These are phyloP conservation scores for Zygosaccharomyces pseudorouxii DNA, from an alignment of 805 yeast species.

Conservation along the genomic window DNA sequence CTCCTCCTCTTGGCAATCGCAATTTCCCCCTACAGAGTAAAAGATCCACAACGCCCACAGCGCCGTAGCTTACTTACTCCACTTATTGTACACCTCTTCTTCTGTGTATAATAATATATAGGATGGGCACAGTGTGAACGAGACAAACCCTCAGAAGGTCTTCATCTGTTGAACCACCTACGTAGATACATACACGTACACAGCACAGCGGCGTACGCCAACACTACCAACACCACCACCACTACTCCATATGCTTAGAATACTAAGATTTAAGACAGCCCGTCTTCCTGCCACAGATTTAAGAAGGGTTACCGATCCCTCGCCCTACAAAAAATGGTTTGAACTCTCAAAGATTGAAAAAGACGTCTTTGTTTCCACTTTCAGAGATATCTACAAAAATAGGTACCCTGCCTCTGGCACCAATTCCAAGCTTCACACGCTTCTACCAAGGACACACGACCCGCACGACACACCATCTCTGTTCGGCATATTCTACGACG, in stretches of 20 bases:
- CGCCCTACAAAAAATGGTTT: conserved; percentile 26
- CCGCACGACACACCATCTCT: conserved; percentile 31
- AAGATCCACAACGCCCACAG: not conserved
- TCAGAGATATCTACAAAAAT: conserved; percentile 24
- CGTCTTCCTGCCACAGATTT: not conserved
- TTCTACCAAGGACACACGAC: conserved; percentile 22
- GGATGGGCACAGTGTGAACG: not conserved
- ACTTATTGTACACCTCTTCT: not conserved
- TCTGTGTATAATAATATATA: not conserved
- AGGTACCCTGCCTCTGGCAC: conserved; percentile 33
- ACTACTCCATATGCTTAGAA: not conserved
- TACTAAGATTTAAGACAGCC: not conserved
- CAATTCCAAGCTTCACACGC: conserved; percentile 26
- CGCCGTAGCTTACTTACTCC: not conserved
- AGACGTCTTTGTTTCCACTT: conserved; percentile 24
- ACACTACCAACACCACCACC: not conserved
- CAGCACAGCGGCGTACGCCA: too few relatives aligned
- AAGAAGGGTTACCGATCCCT: not conserved
- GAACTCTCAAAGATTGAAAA: conserved; percentile 24
- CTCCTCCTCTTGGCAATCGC: not conserved
- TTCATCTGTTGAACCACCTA: not conserved
- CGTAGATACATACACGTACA: not conserved
- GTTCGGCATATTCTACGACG: conserved; percentile 34
- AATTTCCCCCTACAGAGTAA: not conserved
- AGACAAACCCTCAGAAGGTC: not conserved